Percentiles rank a stretch among this genome's conserved stretches.
Evolutionary conservation across 164 flowering plant genomes (phyloP).

Genomic region (Sedum album): DNA sequence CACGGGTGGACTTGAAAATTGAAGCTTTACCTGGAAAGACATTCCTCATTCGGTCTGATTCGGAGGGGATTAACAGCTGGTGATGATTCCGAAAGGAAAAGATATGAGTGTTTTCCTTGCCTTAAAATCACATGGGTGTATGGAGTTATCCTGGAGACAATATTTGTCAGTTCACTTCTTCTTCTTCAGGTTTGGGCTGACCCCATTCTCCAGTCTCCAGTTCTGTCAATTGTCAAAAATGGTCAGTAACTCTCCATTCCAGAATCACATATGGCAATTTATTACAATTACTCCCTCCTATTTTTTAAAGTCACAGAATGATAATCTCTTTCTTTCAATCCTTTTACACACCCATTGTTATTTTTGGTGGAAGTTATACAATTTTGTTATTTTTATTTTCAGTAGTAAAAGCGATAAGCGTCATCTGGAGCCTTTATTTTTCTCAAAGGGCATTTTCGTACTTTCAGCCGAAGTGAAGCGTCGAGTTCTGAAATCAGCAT

Average conservation of each 20-base stretch:
- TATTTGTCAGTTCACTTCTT: no score
- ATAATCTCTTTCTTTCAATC: no score
- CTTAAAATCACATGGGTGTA: constrained; percentile 11
- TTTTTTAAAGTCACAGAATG: no score
- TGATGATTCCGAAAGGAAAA: constrained; percentile 11
- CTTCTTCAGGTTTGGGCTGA: neutral
- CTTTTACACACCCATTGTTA: no score
- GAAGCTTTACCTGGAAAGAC: constrained; percentile 45
- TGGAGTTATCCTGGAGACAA: constrained; percentile 9
- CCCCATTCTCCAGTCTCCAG: neutral
- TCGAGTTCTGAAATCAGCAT: no score
- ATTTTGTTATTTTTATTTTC: no score
- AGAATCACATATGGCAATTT: neutral
- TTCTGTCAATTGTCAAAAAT: neutral
- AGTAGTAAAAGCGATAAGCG: no score
- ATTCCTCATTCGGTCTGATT: constrained; percentile 21
- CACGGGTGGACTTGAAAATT: constrained; percentile 31
- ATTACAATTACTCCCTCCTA: no score
- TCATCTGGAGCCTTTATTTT: no score
- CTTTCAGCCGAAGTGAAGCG: no score
- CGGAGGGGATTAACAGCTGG: constrained; percentile 12
- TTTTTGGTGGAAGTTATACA: no score
- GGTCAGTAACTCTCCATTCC: neutral
- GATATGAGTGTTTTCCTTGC: constrained; percentile 18
- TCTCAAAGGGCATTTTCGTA: no score